These are phyloP conservation scores for Capsella bursapastoris DNA, from an alignment of 345 rosid genomes.

Conservation along the genomic window DNA sequence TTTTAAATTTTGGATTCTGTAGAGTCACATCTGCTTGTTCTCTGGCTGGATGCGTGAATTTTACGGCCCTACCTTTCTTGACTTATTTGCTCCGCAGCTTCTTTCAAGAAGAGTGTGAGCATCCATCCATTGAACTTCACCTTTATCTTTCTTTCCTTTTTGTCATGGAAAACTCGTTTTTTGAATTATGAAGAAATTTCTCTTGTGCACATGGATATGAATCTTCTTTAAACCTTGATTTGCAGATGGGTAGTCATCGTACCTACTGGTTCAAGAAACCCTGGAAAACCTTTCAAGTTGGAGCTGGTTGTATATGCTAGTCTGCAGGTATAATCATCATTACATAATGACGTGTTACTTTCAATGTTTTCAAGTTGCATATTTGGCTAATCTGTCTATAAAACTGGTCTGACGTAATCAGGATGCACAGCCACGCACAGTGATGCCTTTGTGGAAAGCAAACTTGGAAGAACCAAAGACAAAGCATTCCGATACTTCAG, in stretches of 20 bases:
- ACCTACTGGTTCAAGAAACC: constrained; percentile 82
- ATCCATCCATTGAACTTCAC: background rate
- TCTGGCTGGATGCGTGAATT: constrained; percentile 96
- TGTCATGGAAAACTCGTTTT: background rate
- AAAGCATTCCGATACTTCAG: constrained; percentile 77
- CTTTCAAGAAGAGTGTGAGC: constrained; percentile 90
- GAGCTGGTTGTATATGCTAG: constrained; percentile 83
- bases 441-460: constrained; percentile 87
- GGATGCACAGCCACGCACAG: constrained; percentile 85
- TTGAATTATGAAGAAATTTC: constrained; percentile 6
- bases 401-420: constrained; percentile 45
- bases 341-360: background rate
- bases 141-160: background rate
- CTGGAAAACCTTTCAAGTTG: constrained; percentile 74
- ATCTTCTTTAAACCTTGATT: constrained; percentile 23
- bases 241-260: constrained; percentile 88
- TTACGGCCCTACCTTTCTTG: constrained; percentile 85
- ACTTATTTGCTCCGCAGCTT: constrained; percentile 79
- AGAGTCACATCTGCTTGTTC: constrained; percentile 82
- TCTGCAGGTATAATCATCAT: constrained; percentile 58
- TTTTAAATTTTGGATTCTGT: constrained; percentile 32
- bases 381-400: background rate
- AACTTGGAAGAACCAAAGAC: constrained; percentile 80
- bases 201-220: background rate
- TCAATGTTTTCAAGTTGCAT: background rate